A percentile compares a stretch with the other conserved stretches of the same genome.
phyloP scores from a whole-genome alignment of 1,284 basidiomycete genomes.

The Xanthoconium separans region DNA sequence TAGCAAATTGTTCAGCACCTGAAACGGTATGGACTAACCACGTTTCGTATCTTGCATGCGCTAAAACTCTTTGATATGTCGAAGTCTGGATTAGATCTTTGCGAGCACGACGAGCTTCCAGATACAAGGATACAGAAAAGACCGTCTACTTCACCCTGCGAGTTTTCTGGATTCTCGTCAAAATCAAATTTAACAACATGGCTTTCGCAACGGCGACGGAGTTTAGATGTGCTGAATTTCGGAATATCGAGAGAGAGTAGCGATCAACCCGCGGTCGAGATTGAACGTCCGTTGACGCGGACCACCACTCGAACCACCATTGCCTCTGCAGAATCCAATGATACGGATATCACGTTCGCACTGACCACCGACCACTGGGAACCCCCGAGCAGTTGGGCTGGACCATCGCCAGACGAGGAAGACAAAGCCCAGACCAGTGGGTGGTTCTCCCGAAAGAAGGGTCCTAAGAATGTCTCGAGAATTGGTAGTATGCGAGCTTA shows the following conservation, averaged over 20 bases:
- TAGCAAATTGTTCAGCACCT: not conserved
- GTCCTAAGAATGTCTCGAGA: not conserved
- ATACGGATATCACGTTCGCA: not conserved
- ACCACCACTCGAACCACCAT: not conserved
- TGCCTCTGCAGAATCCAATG: conserved; percentile 5
- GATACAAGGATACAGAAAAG: not conserved
- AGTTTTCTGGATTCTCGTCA: not conserved
- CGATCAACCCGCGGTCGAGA: not conserved
- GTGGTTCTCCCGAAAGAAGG: not conserved
- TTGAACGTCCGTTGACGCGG: not conserved
- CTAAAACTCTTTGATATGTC: conserved; percentile 21
- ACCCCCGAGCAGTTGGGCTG: conserved; percentile 24
- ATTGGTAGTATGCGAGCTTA: not conserved
- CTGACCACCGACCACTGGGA: conserved; percentile 14
- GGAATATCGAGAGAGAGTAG: not conserved
- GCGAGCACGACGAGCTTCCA: not conserved
- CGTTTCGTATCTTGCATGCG: conserved; percentile 24
- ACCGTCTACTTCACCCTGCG: not conserved
- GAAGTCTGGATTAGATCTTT: conserved; percentile 5
- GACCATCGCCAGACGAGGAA: conserved; percentile 7
- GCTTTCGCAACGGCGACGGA: not conserved
- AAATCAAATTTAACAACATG: not conserved
- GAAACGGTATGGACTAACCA: conserved; percentile 10
- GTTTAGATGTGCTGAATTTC: not conserved
- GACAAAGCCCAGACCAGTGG: not conserved